Conservation (phyloP, 306 rosid genomes). For the Betula pendula region DNA sequence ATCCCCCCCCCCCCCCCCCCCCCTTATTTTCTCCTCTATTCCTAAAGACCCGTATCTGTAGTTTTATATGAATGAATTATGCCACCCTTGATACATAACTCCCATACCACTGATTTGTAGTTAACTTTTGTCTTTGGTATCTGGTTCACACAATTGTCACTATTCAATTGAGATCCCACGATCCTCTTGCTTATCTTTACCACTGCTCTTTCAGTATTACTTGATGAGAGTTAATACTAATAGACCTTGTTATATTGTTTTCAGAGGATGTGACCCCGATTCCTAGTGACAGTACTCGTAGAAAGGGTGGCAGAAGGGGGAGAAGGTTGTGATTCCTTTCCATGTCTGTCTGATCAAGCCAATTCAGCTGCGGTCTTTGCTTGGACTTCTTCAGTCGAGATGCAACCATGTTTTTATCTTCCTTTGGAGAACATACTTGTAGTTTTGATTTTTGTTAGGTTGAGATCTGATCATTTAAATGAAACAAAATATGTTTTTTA, state of each 20-base stretch:
- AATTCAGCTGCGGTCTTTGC: not conserved
- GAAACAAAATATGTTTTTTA: not conserved
- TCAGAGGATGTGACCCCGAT: constrained; percentile 60
- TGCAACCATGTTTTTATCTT: not conserved
- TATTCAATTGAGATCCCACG: no score
- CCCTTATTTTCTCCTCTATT: not conserved
- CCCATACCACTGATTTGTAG: not conserved
- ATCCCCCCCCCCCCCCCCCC: not conserved
- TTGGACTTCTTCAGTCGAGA: not conserved
- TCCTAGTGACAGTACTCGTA: constrained; percentile 52
- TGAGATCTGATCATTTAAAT: not conserved
- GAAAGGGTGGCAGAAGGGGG: constrained; percentile 61
- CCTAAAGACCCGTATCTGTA: no score
- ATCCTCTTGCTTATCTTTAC: no score
- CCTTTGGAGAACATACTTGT: not conserved
- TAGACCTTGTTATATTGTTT: no score
- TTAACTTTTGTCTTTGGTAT: not conserved
- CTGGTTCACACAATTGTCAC: no score
- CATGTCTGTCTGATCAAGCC: not conserved
- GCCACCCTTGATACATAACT: not conserved
- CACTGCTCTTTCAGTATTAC: no score
- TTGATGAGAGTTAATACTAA: no score
- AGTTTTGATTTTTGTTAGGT: not conserved
- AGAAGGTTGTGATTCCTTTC: constrained; percentile 40
- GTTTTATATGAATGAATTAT: not conserved